phyloP scores from a whole-genome alignment of 2,329 filamentous ascomycete genomes.

The Thyridium curvatum region DNA sequence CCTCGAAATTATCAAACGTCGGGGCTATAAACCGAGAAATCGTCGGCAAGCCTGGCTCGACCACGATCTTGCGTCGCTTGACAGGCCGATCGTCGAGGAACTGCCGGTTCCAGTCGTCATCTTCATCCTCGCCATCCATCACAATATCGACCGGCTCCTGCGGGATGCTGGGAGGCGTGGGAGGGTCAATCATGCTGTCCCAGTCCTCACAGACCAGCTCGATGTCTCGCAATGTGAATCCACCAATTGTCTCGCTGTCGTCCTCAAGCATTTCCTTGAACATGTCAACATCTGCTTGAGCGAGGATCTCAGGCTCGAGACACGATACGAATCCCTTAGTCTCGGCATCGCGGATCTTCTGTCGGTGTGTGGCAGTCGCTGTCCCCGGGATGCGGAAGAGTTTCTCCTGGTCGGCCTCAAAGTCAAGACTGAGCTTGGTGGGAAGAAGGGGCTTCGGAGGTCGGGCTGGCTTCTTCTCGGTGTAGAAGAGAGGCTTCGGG shows the following conservation, averaged over 20 bases:
- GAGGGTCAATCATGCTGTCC: constrained; percentile 56
- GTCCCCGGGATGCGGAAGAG: constrained; percentile 70
- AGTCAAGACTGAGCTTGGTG: constrained; percentile 81
- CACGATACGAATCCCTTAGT: constrained; percentile 38
- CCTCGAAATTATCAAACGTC: constrained; percentile 75
- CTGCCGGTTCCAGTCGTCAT: constrained; percentile 59
- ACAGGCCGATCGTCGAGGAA: constrained; percentile 47
- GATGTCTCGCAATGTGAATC: constrained; percentile 73
- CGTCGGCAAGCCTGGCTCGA: constrained; percentile 45
- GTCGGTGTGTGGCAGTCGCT: constrained; percentile 43
- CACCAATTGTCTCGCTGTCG: constrained; percentile 62
- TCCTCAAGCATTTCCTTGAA: constrained; percentile 26
- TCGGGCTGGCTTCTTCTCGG: constrained; percentile 72
- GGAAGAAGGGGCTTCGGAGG: constrained; percentile 77
- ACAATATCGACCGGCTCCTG: constrained; percentile 14
- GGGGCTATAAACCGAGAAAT: constrained; percentile 57
- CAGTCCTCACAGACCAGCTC: constrained; percentile 83
- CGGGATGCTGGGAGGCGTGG: constrained; percentile 14
- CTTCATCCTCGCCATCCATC: constrained; percentile 39
- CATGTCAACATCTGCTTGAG: constrained; percentile 37
- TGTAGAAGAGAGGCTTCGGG: constrained; percentile 69
- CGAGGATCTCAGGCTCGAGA: constrained; percentile 29
- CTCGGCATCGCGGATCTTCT: constrained; percentile 47
- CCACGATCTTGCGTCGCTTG: constrained; percentile 58
- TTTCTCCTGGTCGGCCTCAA: constrained; percentile 81